phyloP scores from a whole-genome alignment of 2,329 filamentous ascomycete genomes.

The Tolypocladium tundrense region DNA sequence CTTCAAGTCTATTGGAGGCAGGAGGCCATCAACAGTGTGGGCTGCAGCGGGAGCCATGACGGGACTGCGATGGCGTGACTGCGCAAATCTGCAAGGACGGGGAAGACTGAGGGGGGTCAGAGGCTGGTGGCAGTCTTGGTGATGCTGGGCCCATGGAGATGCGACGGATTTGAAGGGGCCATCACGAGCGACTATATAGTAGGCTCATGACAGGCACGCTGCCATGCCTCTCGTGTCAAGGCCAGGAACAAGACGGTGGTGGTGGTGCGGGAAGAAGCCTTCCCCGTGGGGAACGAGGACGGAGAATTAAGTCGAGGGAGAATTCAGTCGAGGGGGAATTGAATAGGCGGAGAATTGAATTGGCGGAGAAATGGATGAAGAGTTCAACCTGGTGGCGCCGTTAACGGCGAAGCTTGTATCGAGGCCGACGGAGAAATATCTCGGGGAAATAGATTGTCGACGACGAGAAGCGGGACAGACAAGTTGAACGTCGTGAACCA shows the following conservation, averaged over 20 bases:
- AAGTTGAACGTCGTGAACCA: not conserved
- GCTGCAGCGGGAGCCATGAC: conserved; percentile 23
- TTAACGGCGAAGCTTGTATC: not conserved
- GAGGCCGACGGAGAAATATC: not conserved
- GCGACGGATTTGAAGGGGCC: not conserved
- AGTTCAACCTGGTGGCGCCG: not conserved
- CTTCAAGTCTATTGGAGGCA: conserved; percentile 19
- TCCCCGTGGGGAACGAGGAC: not conserved
- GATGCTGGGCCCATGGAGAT: not conserved
- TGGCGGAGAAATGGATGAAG: no score
- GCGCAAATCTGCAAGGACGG: not conserved
- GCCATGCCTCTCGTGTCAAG: not conserved
- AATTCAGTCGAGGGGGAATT: not conserved
- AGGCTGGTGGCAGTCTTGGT: not conserved
- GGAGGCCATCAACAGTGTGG: conserved; percentile 17
- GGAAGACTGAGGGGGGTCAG: not conserved
- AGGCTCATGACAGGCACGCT: not conserved
- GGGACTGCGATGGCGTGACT: not conserved
- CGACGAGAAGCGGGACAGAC: not conserved
- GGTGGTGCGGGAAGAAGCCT: not conserved
- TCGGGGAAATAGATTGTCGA: not conserved
- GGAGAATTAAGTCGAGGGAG: not conserved
- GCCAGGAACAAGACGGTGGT: not conserved
- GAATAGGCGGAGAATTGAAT: not conserved
- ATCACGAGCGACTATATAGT: not conserved